A percentile compares a stretch with the other conserved stretches of the same genome.
These are phyloP conservation scores for Candida buenavistaensis DNA, from an alignment of 1,139 yeast genomes.

Conservation along the genomic window DNA sequence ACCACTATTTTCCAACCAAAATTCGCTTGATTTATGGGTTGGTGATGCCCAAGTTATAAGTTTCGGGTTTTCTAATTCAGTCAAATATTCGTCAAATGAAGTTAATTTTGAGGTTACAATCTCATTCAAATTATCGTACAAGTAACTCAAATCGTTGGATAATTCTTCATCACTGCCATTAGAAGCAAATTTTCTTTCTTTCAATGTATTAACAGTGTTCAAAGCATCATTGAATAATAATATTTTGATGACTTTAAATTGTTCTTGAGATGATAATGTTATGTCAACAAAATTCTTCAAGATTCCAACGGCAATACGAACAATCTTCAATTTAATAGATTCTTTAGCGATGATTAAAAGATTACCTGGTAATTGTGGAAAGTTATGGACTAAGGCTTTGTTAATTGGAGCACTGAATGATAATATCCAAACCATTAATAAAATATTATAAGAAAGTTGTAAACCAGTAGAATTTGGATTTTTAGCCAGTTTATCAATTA, in stretches of 20 bases:
- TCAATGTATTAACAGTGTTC: conserved; percentile 63
- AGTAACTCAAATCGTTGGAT: conserved; percentile 62
- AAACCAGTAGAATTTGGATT: conserved; percentile 59
- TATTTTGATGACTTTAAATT: conserved; percentile 60
- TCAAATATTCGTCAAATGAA: conserved; percentile 87
- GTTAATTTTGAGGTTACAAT: conserved; percentile 74
- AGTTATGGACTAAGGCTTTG: conserved; percentile 52
- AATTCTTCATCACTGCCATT: conserved; percentile 79
- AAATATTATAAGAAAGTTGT: conserved; percentile 80
- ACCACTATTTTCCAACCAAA: conserved; percentile 82
- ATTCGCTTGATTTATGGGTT: conserved; percentile 82
- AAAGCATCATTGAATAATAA: conserved; percentile 78
- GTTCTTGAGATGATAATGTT: conserved; percentile 29
- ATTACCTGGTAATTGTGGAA: conserved; percentile 59
- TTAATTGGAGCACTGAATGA: conserved; percentile 68
- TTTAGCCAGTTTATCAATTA: conserved; percentile 33
- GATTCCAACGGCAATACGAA: conserved; percentile 75
- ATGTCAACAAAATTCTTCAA: conserved; percentile 58
- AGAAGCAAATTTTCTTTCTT: conserved; percentile 83
- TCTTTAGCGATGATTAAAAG: conserved; percentile 56
- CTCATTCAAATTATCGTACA: conserved; percentile 62
- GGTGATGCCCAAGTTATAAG: conserved; percentile 85
- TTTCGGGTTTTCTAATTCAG: conserved; percentile 79
- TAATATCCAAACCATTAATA: conserved; percentile 81
- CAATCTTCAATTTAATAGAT: conserved; percentile 89